Base-by-base conservation (phyloP, 2,329 filamentous ascomycete genomes). In the Teratosphaeria zuluensis region DNA sequence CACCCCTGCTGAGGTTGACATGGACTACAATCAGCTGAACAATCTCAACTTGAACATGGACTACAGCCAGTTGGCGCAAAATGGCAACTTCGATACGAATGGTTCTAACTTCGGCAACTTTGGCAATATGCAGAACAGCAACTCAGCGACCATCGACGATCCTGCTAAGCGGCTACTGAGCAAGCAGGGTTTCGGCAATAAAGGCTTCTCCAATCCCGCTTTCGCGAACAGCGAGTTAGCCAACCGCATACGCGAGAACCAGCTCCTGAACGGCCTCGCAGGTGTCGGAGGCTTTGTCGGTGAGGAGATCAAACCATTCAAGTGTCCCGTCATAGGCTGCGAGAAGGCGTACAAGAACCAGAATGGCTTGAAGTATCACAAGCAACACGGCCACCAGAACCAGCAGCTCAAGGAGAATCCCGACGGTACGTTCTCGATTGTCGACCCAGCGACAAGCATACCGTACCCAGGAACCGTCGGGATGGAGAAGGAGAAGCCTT, bases 401-500 rank as follows among this genome's bases (percentile, higher is more conserved):
- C 94, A 99, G 73, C 90, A 96, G 73, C 81, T 99, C 61, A 92
- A 96, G 70, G 92, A 96, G 73, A 99, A 99, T 68, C 88, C 89
- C 16, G 94, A 99, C 69, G 94, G 94, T 56, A 96, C 94, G 1
- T 97, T 96, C 72, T 97, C 92, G 0, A 99, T 99, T 65, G 92
- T 99, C 56, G 95, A 99, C 68, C 94, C 94, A 0, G 89, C 96
- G 70, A 97, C 94, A 0, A 94, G 89, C 31, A 84, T 90, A 1
- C 94, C 94, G 0, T 99, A 97, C 65, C 94, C 94, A 0, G 94
- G 94, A 33, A 97, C 94, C 0, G 80, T 96, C 38, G 94, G 94
- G n/a, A 99, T 99, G 94, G 94, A 99, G 77, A 99, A 97, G 74
- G 92, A 97, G 78, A 99, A 99, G 78, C 94, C 94, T 2, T 97